Evolutionary conservation across 345 rosid genomes (phyloP).

Genomic region (Sonneratia alba): DNA sequence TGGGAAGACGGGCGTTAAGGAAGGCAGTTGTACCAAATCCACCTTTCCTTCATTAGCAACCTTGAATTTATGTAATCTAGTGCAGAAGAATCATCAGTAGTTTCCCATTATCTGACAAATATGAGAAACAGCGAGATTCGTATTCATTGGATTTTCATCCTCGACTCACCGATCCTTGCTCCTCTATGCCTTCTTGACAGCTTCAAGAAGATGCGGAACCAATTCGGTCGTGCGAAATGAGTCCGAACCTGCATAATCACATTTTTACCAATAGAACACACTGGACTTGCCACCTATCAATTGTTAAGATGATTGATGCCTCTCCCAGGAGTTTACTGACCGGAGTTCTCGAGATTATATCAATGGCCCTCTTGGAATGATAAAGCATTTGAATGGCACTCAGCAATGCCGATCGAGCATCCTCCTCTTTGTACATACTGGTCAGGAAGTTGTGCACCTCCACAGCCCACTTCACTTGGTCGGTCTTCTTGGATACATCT

Average conservation of each 20-base stretch:
- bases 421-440: slow-evolving; percentile 33
- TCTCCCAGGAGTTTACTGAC: slow-evolving; percentile 12
- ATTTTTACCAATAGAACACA: neutral
- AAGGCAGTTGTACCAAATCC: neutral
- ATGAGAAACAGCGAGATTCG: neutral
- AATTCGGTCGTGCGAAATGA: slow-evolving; percentile 41
- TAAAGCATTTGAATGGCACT: slow-evolving; percentile 31
- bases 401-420: slow-evolving; percentile 35
- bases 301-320: neutral
- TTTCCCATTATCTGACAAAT: neutral
- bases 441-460: slow-evolving; percentile 41
- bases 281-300: neutral
- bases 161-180: slow-evolving; percentile 34
- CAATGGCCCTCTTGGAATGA: slow-evolving; percentile 27
- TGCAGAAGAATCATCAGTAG: neutral
- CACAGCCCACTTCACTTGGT: slow-evolving; percentile 23
- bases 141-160: neutral
- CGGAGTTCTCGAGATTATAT: slow-evolving; percentile 33
- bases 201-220: slow-evolving; percentile 39
- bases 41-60: neutral
- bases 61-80: neutral
- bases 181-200: slow-evolving; percentile 34
- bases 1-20: neutral
- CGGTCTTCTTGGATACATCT: slow-evolving; percentile 19
- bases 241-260: slow-evolving; percentile 31